These are phyloP conservation scores for Xerocomellus amylosporus DNA, from an alignment of 768 basidiomycete genomes.

Conservation along the genomic window DNA sequence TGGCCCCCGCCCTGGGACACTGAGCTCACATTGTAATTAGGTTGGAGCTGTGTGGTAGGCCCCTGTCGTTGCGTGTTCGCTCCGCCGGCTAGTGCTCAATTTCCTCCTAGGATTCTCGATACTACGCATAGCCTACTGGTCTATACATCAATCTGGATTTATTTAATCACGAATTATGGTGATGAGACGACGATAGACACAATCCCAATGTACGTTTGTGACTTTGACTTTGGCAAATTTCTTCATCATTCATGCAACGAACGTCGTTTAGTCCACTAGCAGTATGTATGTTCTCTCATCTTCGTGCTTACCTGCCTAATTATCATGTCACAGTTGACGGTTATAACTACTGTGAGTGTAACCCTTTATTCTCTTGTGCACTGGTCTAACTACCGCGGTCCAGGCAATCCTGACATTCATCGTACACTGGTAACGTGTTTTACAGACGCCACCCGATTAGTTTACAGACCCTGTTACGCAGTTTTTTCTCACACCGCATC, in stretches of 20 bases:
- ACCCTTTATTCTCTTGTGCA: neutral
- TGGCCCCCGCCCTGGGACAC: neutral
- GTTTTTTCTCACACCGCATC: constrained; percentile 14
- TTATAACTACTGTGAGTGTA: constrained; percentile 31
- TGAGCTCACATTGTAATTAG: constrained; percentile 6
- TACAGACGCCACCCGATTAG: neutral
- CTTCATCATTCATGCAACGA: neutral
- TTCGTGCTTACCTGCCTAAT: neutral
- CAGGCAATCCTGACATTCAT: constrained; percentile 48
- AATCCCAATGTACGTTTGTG: constrained; percentile 41
- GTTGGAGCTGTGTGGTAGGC: constrained; percentile 29
- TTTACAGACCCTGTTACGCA: neutral
- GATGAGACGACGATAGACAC: constrained; percentile 35
- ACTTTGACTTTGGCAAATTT: neutral
- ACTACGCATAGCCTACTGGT: constrained; percentile 42
- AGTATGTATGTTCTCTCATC: constrained; percentile 12
- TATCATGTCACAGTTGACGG: constrained; percentile 23
- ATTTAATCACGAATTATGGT: constrained; percentile 46
- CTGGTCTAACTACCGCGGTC: constrained; percentile 19
- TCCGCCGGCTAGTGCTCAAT: neutral
- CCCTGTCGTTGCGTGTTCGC: neutral
- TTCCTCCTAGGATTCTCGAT: constrained; percentile 32
- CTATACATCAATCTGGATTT: constrained; percentile 40
- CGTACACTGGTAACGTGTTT: constrained; percentile 45
- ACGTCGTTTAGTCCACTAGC: constrained; percentile 23